Conservation (phyloP, 345 rosid genomes). For the Salix udensis region DNA sequence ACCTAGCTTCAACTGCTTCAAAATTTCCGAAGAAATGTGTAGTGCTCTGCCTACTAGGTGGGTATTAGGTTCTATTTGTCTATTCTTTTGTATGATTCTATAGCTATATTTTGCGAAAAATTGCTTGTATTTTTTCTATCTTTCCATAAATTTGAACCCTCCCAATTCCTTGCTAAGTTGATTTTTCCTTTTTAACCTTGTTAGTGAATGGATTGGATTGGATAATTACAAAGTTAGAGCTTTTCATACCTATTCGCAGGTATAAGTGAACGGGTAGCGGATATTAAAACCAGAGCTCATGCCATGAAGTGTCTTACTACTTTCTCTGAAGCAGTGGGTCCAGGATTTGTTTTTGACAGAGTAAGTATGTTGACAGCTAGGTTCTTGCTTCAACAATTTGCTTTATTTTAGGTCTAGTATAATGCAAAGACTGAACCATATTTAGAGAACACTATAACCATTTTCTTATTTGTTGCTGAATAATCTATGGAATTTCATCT, state of each 20-base stretch:
- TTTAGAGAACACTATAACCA: background rate
- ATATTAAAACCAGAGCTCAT: conserved; percentile 92
- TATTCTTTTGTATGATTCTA: conserved; percentile 8
- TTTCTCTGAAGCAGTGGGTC: conserved; percentile 95
- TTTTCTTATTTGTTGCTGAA: background rate
- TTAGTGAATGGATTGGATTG: too few relatives aligned
- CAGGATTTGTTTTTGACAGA: conserved; percentile 91
- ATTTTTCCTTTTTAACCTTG: background rate
- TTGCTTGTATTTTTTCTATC: background rate
- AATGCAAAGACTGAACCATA: conserved; percentile 5
- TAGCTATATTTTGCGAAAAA: background rate
- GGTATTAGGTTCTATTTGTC: conserved; percentile 28
- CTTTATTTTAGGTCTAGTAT: background rate
- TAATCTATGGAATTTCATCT: conserved; percentile 5
- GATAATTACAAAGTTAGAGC: background rate
- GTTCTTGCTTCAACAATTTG: background rate
- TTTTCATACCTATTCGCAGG: conserved; percentile 40
- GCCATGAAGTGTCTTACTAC: conserved; percentile 94
- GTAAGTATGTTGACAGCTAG: conserved; percentile 38
- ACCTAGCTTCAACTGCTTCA: conserved; percentile 61
- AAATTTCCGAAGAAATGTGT: conserved; percentile 96
- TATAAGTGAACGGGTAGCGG: conserved; percentile 88
- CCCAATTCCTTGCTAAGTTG: background rate
- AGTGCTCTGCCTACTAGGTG: conserved; percentile 87
- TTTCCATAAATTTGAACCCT: background rate